A percentile compares a stretch with the other conserved stretches of the same genome.
Evolutionary conservation across 2,329 filamentous ascomycete species (phyloP).

Genomic region (Periglandula ipomoeae): DNA sequence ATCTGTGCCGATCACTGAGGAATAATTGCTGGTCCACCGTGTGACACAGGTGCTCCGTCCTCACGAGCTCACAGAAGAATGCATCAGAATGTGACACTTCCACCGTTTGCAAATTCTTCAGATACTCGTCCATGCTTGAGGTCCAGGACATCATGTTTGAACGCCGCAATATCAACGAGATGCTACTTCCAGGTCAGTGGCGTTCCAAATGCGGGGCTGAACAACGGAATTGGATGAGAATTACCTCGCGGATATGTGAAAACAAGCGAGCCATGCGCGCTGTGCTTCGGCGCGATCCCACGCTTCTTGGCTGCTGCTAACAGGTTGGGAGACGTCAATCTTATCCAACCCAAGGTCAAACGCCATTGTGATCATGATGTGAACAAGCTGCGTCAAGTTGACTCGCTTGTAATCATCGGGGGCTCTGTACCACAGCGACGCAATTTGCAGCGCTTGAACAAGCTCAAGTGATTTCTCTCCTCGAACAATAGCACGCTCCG

Average conservation of each 20-base stretch:
- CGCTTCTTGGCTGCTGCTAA: neutral
- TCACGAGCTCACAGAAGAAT: slow-evolving; percentile 5
- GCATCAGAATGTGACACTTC: slow-evolving; percentile 1
- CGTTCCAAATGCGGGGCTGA: neutral
- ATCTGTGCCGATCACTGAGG: neutral
- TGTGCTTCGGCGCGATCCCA: slow-evolving; percentile 5
- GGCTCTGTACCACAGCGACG: slow-evolving; percentile 4
- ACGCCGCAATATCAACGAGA: slow-evolving; percentile 3
- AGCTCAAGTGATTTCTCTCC: slow-evolving; percentile 6
- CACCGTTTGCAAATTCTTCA: neutral
- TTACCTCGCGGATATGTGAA: slow-evolving; percentile 4
- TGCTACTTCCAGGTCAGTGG: neutral
- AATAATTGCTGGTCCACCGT: neutral
- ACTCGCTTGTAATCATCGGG: neutral
- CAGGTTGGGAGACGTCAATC: neutral
- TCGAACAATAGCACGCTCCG: slow-evolving; percentile 1
- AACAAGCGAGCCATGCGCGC: slow-evolving; percentile 5
- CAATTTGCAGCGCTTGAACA: slow-evolving; percentile 4
- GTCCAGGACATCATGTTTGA: slow-evolving; percentile 1
- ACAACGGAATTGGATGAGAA: neutral
- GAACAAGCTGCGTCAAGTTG: neutral
- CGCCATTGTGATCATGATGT: slow-evolving; percentile 4
- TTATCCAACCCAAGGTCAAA: neutral
- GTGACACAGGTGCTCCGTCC: slow-evolving; percentile 2
- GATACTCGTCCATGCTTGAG: slow-evolving; percentile 1